These are phyloP conservation scores for Noccaea bulbosa DNA, from an alignment of 345 rosid species.

Conservation along the genomic window DNA sequence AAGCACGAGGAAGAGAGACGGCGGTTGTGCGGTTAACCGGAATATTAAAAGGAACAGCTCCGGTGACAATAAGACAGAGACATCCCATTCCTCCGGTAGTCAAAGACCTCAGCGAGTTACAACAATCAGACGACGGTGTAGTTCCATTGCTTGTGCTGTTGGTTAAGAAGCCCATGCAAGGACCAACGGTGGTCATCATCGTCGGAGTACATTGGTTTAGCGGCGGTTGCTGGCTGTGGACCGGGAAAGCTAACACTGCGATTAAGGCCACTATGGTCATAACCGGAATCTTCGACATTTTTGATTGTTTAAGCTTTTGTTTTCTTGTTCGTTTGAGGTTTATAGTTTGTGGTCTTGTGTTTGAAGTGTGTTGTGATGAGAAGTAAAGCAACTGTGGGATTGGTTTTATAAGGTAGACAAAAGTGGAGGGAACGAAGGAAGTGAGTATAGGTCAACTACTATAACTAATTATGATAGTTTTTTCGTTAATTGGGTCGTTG, in stretches of 20 bases:
- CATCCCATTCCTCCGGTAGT: slow-evolving; percentile 67
- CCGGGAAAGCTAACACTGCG: slow-evolving; percentile 43
- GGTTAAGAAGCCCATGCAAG: slow-evolving; percentile 72
- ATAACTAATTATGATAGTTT: slow-evolving; percentile 36
- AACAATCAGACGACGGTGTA: slow-evolving; percentile 64
- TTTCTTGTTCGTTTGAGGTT: background rate
- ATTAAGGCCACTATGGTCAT: slow-evolving; percentile 19
- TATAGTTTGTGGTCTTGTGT: slow-evolving; percentile 23
- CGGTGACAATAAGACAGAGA: slow-evolving; percentile 69
- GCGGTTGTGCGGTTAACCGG: slow-evolving; percentile 82
- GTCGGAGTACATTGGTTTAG: slow-evolving; percentile 59
- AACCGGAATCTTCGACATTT: slow-evolving; percentile 32
- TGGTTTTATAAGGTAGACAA: slow-evolving; percentile 36
- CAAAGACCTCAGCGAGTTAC: slow-evolving; percentile 63
- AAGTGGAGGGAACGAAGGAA: slow-evolving; percentile 41
- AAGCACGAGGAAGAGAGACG: slow-evolving; percentile 79
- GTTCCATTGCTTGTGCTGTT: slow-evolving; percentile 63
- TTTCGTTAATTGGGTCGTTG: slow-evolving; percentile 35
- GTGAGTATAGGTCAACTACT: slow-evolving; percentile 41
- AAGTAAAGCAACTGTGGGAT: slow-evolving; percentile 24
- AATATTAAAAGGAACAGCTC: slow-evolving; percentile 64
- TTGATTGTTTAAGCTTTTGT: background rate
- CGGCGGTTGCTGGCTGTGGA: slow-evolving; percentile 50
- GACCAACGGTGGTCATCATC: slow-evolving; percentile 55
- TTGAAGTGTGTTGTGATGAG: slow-evolving; percentile 27